Evolutionary conservation across 805 yeast genomes (phyloP).

Genomic region (Candida easanensis): DNA sequence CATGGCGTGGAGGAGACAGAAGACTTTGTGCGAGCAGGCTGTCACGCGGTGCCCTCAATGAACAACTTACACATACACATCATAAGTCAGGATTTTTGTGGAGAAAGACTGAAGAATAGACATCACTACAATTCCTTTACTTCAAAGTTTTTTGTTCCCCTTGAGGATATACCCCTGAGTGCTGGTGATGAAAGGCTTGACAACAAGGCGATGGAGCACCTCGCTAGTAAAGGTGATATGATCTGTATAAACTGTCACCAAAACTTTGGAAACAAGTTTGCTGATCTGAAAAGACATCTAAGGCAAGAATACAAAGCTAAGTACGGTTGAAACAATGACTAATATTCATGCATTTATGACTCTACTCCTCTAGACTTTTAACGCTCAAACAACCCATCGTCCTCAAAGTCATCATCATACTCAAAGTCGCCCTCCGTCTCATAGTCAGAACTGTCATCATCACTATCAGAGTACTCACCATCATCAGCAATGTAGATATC

Average conservation of each 20-base stretch:
- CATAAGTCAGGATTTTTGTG: constrained; percentile 59
- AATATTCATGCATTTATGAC: neutral
- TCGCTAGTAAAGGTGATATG: constrained; percentile 34
- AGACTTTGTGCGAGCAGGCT: constrained; percentile 48
- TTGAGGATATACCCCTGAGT: constrained; percentile 45
- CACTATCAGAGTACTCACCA: constrained; percentile 26
- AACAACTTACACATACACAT: constrained; percentile 72
- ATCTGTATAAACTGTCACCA: constrained; percentile 40
- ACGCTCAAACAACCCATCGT: constrained; percentile 62
- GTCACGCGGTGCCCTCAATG: constrained; percentile 72
- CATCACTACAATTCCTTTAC: constrained; percentile 72
- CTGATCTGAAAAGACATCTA: constrained; percentile 40
- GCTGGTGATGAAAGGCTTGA: constrained; percentile 40
- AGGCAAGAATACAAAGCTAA: constrained; percentile 31
- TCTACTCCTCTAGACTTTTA: constrained; percentile 7
- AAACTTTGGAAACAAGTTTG: constrained; percentile 42
- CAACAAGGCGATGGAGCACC: constrained; percentile 38
- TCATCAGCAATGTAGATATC: constrained; percentile 30
- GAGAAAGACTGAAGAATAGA: constrained; percentile 52
- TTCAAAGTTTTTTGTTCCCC: constrained; percentile 59
- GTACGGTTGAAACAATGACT: neutral
- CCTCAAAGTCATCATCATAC: constrained; percentile 34
- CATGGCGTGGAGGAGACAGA: constrained; percentile 21
- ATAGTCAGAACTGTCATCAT: constrained; percentile 27
- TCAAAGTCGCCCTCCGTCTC: constrained; percentile 27